Percentiles rank a stretch among this genome's conserved stretches.
These are phyloP conservation scores for Diaporthe australafricana DNA, from an alignment of 2,329 filamentous ascomycete species.

Conservation along the genomic window DNA sequence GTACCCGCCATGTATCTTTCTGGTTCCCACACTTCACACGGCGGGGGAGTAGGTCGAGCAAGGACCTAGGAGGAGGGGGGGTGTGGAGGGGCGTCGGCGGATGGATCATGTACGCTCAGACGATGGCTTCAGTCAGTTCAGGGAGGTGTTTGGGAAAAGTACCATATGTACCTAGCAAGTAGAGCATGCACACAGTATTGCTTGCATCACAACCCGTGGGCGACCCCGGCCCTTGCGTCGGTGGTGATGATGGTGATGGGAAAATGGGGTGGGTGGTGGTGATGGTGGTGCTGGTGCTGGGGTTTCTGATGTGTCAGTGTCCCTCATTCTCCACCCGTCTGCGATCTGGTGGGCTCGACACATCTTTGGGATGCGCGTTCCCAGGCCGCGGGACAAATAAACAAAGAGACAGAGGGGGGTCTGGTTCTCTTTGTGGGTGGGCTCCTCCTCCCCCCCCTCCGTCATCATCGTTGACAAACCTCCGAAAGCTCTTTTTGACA, in stretches of 20 bases:
- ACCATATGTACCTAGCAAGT: neutral
- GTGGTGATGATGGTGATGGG: neutral
- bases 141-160: neutral
- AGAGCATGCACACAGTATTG: constrained; percentile 17
- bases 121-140: constrained; percentile 27
- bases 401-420: neutral
- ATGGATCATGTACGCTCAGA: constrained; percentile 21
- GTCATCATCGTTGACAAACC: constrained; percentile 17
- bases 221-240: constrained; percentile 16
- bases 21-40: neutral
- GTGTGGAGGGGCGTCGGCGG: neutral
- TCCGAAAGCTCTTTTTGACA: constrained; percentile 3
- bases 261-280: neutral
- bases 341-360: constrained; percentile 16
- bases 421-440: too few relatives aligned
- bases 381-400: too few relatives aligned
- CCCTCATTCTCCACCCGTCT: neutral
- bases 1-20: constrained; percentile 2
- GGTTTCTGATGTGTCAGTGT: neutral
- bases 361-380: neutral
- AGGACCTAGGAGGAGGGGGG: neutral
- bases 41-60: constrained; percentile 5
- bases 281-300: neutral
- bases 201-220: constrained; percentile 2
- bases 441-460: too few relatives aligned